phyloP scores from a whole-genome alignment of 2,329 filamentous ascomycete species.

The Elsinoe australis region DNA sequence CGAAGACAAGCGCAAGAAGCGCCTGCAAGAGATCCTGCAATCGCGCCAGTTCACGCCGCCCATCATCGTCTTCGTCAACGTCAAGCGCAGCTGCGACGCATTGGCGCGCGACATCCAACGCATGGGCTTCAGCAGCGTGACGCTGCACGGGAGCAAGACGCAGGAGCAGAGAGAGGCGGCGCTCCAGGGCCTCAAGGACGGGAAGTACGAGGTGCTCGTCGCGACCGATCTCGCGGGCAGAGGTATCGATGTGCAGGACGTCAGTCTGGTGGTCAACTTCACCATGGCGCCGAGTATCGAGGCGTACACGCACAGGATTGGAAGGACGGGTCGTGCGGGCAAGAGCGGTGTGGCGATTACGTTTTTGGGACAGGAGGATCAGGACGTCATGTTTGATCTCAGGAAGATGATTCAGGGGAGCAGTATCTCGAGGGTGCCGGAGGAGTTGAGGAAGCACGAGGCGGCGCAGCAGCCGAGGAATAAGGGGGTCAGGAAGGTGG shows the following conservation, averaged over 20 bases:
- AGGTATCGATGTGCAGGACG: slow-evolving; percentile 95
- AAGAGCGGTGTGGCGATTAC: slow-evolving; percentile 96
- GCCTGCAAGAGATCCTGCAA: slow-evolving; percentile 79
- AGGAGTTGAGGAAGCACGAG: slow-evolving; percentile 83
- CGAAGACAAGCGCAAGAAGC: slow-evolving; percentile 94
- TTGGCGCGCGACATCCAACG: slow-evolving; percentile 89
- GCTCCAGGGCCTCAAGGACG: slow-evolving; percentile 72
- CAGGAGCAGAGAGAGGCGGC: slow-evolving; percentile 97
- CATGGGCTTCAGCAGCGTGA: slow-evolving; percentile 85
- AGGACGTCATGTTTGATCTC: slow-evolving; percentile 81
- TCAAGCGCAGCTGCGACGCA: slow-evolving; percentile 97
- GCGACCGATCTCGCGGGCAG: slow-evolving; percentile 91
- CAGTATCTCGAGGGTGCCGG: slow-evolving; percentile 76
- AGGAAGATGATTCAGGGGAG: slow-evolving; percentile 95
- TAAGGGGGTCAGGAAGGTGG: slow-evolving; percentile 41
- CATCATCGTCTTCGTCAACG: slow-evolving; percentile 99
- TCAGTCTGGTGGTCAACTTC: slow-evolving; percentile 93
- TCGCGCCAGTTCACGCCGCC: slow-evolving; percentile 75
- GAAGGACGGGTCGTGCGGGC: slow-evolving; percentile 92
- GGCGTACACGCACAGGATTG: slow-evolving; percentile 91
- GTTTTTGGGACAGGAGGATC: slow-evolving; percentile 84
- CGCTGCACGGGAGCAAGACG: slow-evolving; percentile 89
- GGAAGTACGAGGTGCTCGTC: slow-evolving; percentile 77
- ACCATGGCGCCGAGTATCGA: slow-evolving; percentile 95
- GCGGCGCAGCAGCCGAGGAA: slow-evolving; percentile 76